These are phyloP conservation scores for Nemania sp. DNA, from an alignment of 2,329 filamentous ascomycete genomes.

Conservation along the genomic window DNA sequence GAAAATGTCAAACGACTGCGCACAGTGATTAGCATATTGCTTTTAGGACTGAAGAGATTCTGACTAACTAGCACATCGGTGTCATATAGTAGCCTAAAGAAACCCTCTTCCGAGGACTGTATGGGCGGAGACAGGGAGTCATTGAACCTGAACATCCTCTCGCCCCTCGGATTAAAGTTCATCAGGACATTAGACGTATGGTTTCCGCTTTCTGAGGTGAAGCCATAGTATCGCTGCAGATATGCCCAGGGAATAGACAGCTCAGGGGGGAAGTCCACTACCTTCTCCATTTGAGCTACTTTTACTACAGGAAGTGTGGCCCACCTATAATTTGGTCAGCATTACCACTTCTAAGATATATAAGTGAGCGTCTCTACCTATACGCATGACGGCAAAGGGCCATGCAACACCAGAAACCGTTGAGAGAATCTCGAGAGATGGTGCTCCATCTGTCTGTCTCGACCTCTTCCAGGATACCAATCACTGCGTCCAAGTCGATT, in stretches of 20 bases:
- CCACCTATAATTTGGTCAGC: neutral
- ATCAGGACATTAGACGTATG: constrained; percentile 2
- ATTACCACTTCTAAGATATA: neutral
- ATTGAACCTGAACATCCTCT: neutral
- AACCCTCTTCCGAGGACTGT: neutral
- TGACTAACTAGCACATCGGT: neutral
- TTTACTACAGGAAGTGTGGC: neutral
- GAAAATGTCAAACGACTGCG: neutral
- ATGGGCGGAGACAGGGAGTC: neutral
- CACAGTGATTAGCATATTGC: neutral
- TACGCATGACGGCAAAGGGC: constrained; percentile 4
- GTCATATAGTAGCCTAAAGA: constrained; percentile 1
- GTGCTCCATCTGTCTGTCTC: neutral
- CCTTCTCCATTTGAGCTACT: neutral
- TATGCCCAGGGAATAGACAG: neutral
- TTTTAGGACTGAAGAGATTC: neutral
- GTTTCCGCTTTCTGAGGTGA: neutral
- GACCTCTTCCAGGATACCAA: neutral
- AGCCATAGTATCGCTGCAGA: neutral
- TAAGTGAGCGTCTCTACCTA: no score
- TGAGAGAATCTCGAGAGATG: neutral
- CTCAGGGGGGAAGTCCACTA: neutral
- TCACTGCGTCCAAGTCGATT: neutral
- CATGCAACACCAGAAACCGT: neutral
- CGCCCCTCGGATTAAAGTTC: neutral